Base-by-base conservation (phyloP, 2,329 filamentous ascomycete species). In the Colletotrichum acutatum region DNA sequence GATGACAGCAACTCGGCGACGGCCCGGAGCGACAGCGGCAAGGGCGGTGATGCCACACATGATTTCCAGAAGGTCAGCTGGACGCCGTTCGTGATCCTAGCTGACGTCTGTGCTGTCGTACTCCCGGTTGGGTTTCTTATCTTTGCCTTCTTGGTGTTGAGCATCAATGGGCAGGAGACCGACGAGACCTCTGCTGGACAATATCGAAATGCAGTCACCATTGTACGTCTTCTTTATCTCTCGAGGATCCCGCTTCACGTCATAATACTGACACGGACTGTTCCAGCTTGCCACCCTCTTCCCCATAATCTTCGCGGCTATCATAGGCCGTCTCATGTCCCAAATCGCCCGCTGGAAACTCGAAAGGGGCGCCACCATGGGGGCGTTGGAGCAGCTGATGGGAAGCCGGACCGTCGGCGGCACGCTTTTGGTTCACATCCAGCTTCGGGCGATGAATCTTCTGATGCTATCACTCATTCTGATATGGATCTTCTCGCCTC, bases 401-500 rank as follows among this genome's bases (percentile, higher is more conserved):
- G 80, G 79, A 52, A 80, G 78, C 56, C 76, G 77, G 26, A 79
- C 80, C 1, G 75, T 81, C 11, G 75, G 74, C 14, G 76, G 77
- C 22, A 74, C 79, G 12, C 58, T 80, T 19, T 59, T 71, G 1
- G 78, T 79, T 11, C 78, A 78, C 34, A 64, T 79, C 12, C 71
- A 75, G 54, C 75, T 81, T 5, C 71, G 76, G 24, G 74, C 76
- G 1, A 71, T 79, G 59, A 79, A 80, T 62, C 22, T 76, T 5
- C 72, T 81, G 6, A 76, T 75, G 0, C 7, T 79, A 4, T 66
- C 63, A 1, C 67, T 81, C 14, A 57, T 80, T 7, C 16, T 80
- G 1, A 32, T 79, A 14, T 81, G 80, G 79, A 72, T 74, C 26
- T 72, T 80, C 19, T 81, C 80, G 5, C 79, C 80, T 1, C 68